Evolutionary conservation across 1,284 basidiomycete species (phyloP).

Genomic region (Fistulinella staudtii): DNA sequence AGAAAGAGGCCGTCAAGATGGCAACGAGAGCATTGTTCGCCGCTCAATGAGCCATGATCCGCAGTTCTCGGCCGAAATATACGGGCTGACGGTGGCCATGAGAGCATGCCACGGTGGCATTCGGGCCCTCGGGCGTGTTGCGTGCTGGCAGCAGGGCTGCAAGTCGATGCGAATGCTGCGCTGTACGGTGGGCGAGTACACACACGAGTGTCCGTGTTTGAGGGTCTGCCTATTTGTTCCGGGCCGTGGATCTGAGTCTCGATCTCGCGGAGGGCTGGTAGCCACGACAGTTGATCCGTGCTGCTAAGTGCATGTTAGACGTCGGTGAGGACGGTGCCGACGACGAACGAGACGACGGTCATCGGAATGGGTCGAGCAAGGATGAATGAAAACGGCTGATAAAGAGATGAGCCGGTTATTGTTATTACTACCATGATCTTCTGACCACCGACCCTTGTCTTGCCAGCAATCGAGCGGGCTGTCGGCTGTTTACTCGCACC

Average conservation of each 20-base stretch:
- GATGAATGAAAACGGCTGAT: too few species aligned
- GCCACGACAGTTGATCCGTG: too few species aligned
- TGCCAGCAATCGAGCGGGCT: conserved; percentile 1
- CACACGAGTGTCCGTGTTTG: neutral
- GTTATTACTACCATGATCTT: too few species aligned
- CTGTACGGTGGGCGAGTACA: neutral
- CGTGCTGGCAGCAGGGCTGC: neutral
- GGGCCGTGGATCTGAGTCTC: neutral
- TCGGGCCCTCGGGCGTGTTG: neutral
- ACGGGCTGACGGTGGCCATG: neutral
- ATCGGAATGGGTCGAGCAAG: too few species aligned
- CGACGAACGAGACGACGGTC: too few species aligned
- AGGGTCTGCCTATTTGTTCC: neutral
- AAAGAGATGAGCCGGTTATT: too few species aligned
- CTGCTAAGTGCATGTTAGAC: too few species aligned
- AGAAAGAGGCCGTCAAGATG: conserved; percentile 16
- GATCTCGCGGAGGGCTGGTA: too few species aligned
- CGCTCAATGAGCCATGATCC: conserved; percentile 24
- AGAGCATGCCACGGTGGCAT: too few species aligned
- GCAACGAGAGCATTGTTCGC: conserved; percentile 14
- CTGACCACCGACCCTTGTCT: too few species aligned
- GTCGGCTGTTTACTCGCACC: conserved; percentile 11
- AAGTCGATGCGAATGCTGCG: neutral
- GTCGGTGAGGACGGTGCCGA: neutral
- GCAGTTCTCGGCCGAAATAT: conserved; percentile 21